Base-by-base conservation (phyloP, 202 grass and related monocot genomes). In the Eragrostis tef region DNA sequence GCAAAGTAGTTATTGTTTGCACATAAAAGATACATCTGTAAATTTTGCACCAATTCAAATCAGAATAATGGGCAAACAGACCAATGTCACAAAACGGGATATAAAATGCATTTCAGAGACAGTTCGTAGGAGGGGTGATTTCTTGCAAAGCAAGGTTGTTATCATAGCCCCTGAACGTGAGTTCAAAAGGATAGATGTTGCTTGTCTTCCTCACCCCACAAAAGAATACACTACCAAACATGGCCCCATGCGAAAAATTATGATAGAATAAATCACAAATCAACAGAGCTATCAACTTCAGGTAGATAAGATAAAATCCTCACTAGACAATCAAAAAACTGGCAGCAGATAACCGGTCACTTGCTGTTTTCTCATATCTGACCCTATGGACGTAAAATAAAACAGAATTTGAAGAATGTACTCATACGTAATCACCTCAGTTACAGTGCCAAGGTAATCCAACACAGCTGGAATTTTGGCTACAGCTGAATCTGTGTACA, bases 381-480 rank as follows among this genome's bases (percentile, higher is more conserved):
- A 64, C 65, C 46, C 53, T 44, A 74, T 44, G 26, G 44, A 8
- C 4, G 7, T 76, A 76, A 57, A 74, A 76, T 34, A 83, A 67
- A 76, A 82, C 43, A 4, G 53, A 3, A 84, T 48, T 26, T 45
- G 29, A 49, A 61, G 25, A 77, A 27, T 61, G 13, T 70, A 85
- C 43, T 44, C n/a, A 56, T 43, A 69, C 59, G 43, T 48, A 60
- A 75, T 85, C 80, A 97, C 94, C 94, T 94, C 92, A 77, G 94
- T 88, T 49, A 93, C 59, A 79, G 90, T 97, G 44, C 75, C 86
- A 80, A 98, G 81, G 84, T 93, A 98, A 87, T 94, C 94, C 56
- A 98, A 73, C 45, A 98, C 90, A 74, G 94, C 90, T 84, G 92
- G 90, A 93, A 93, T 89, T 94, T 98, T 98, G n/a, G 90, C 94